A percentile compares a stretch with the other conserved stretches of the same genome.
These are phyloP conservation scores for Cercis canadensis DNA, from an alignment of 306 rosid genomes.

Conservation along the genomic window DNA sequence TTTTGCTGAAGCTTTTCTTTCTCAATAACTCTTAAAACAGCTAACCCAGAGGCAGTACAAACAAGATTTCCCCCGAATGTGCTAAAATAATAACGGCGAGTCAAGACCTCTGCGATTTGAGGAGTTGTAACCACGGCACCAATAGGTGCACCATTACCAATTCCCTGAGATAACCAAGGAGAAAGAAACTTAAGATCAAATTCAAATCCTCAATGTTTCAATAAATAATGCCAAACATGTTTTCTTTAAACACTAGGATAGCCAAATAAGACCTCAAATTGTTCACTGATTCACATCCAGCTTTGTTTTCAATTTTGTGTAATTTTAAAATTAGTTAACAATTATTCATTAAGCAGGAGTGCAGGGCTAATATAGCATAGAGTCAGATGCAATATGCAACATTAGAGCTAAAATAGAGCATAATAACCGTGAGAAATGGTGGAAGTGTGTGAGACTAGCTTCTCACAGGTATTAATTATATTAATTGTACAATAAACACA, in stretches of 20 bases:
- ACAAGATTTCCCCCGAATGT: constrained; percentile 61
- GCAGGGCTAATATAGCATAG: neutral
- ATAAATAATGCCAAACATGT: too few species aligned
- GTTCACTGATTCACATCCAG: neutral
- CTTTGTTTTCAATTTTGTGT: neutral
- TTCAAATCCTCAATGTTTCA: too few species aligned
- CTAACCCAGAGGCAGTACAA: constrained; percentile 50
- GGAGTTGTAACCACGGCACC: constrained; percentile 60
- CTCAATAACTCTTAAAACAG: constrained; percentile 56
- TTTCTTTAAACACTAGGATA: too few species aligned
- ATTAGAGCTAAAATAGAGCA: neutral
- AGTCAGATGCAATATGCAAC: neutral
- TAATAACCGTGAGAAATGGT: too few species aligned
- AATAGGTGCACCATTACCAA: constrained; percentile 57
- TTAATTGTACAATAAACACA: too few species aligned
- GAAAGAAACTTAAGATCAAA: too few species aligned
- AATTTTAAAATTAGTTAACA: constrained; percentile 4
- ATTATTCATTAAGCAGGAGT: neutral
- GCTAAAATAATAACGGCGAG: constrained; percentile 39
- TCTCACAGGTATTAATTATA: too few species aligned
- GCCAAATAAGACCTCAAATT: constrained; percentile 5
- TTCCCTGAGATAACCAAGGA: constrained; percentile 46
- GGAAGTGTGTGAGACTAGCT: too few species aligned
- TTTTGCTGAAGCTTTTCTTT: constrained; percentile 51
- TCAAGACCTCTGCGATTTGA: constrained; percentile 51